A percentile compares a stretch with the other conserved stretches of the same genome.
Conservation (phyloP, 129 eudicot genomes). For the Pulicaria dysenterica region DNA sequence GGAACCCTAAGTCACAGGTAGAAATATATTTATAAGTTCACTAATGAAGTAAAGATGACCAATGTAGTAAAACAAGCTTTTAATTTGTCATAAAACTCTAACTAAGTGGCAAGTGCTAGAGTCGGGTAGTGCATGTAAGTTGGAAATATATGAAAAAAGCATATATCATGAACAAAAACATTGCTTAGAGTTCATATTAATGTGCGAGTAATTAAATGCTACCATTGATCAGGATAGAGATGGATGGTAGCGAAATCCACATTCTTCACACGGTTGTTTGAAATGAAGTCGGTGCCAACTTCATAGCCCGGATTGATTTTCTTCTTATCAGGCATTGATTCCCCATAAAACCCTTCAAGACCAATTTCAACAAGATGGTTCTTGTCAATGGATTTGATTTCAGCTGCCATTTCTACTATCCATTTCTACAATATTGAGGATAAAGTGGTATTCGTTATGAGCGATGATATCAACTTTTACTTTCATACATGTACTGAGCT, state of each 20-base stretch:
- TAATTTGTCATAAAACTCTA: slow-evolving; percentile 36
- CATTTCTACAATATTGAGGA: slow-evolving; percentile 32
- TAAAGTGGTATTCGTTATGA: not conserved
- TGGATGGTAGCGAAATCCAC: slow-evolving; percentile 55
- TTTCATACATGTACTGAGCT: not conserved
- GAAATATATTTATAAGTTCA: not conserved
- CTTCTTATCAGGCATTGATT: slow-evolving; percentile 33
- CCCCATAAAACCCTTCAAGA: slow-evolving; percentile 51
- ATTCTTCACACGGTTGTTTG: slow-evolving; percentile 30
- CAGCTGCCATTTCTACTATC: slow-evolving; percentile 48
- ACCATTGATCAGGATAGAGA: slow-evolving; percentile 52
- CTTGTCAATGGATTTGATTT: slow-evolving; percentile 46
- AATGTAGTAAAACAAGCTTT: not conserved
- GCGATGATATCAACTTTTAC: not conserved
- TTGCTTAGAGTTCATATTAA: too few relatives aligned
- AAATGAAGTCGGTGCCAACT: slow-evolving; percentile 48
- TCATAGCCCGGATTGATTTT: slow-evolving; percentile 43
- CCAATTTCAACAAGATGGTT: slow-evolving; percentile 51
- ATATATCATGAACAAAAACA: slow-evolving; percentile 14
- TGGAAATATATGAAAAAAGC: not conserved
- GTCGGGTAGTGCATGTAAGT: not conserved
- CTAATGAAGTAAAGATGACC: not conserved
- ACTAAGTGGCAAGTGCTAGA: not conserved
- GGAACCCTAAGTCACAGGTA: slow-evolving; percentile 26
- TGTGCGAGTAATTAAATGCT: not conserved